Base-by-base conservation (phyloP, 225 moss, liverwort and hornwort genomes). In the Bryum argenteum region DNA sequence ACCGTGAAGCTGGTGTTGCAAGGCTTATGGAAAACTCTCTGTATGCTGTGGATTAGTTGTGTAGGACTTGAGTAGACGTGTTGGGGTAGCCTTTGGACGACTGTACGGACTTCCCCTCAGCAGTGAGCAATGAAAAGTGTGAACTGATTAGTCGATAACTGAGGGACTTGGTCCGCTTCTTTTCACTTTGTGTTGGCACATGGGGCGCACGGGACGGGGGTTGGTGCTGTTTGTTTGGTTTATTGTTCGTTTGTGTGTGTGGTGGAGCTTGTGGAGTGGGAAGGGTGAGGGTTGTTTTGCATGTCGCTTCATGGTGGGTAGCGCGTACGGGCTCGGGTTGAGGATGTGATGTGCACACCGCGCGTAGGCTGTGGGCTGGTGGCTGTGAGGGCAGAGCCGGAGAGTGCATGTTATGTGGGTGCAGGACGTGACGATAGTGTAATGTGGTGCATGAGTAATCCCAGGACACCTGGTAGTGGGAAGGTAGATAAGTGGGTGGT, bases 1-100 rank as follows among this genome's bases (percentile, higher is more conserved):
- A 72, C 66, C 77, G 65, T 19, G 83, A 82, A 88, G 81, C 79
- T 82, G 87, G 71, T 82, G 71, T 75, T 77, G 65, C 77, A 33
- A 47, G 74, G 65, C 74, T 86, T 67, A 48, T 69, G 86, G 79
- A 71, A 48, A 69, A 44, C 64, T 72, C 20, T 67, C 57, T 76
- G 53, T 65, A 17, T 82, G 85, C 51, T 73, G 26, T 26, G 69
- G 47, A 55, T 44, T 81, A 81, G 79, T 73, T 73, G 77, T 57
- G 55, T 56, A 60, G 83, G 79, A 61, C 79, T 60, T 70, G 83
- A 62, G 73, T 80, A 80, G 83, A 63, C 74, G 81, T 70, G 81
- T 82, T 79, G 75, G 72, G 76, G 58, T 82, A 76, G 81, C 57
- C 33, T 79, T 72, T 78, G 58, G 61, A 66, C 63, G 80, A 78